Evolutionary conservation across 306 rosid species (phyloP), one percentile per base, ranked within the genome.

Genomic region (Vigna unguiculata): DNA sequence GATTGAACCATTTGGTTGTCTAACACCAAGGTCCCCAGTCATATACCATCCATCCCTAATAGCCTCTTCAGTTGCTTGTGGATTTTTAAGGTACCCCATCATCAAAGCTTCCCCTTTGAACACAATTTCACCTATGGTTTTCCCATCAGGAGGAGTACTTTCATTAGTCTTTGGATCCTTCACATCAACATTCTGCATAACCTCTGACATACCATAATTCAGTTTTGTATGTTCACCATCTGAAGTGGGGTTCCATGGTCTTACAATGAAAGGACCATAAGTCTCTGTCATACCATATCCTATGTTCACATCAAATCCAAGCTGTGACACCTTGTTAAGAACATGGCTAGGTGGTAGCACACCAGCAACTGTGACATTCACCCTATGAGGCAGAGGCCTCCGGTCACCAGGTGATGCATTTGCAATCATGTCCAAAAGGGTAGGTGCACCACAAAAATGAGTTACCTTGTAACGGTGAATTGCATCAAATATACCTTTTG

Each of bases 241-340:
- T 52, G 69, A 74, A 63, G 36, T 71, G 10, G 80, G 84, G 32
- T 75, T 78, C 87, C 96, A 90, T 2, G 91, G 83, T 16, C 84
- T 80, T 30, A 89, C 73, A 72, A 87, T 78, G 4, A 80, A 86
- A 0, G 94, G 97, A 5, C 97, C 98, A 25, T 87, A 81, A 0
- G 87, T 89, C 80, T 94, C 98, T 7, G 97, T 94, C 98, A 91
- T 94, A 4, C 98, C 98, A 71, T 94, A 94, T 20, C 98, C 97
- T 65, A 88, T 83, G 16, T 86, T 85, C 69, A 92, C 84, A 64
- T 75, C 76, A 64, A 94, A 92, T 15, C 98, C 98, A 16, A 91
- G 62, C 32, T 87, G 69, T 2, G 67, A 54, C 2, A 85, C 92
- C 74, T 81, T 83, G 30, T 6, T 76, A 17, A 90, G 51, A 64